Base-by-base conservation (phyloP, 2,329 filamentous ascomycete species). In the Xylariaceae sp. region DNA sequence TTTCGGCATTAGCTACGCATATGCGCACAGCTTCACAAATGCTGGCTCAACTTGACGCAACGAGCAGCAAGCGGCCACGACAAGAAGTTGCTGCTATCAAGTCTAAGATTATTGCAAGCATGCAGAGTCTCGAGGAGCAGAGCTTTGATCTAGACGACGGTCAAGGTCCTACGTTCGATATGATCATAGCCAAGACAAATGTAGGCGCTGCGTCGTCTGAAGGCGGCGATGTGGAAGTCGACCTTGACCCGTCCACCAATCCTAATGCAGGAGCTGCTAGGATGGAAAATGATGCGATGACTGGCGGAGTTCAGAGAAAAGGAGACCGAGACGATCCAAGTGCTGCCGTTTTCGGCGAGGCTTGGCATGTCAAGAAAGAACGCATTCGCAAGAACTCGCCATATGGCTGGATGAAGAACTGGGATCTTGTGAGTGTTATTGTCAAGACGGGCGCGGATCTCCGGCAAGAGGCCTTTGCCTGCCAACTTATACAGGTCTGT, bases 201-300 rank as follows among this genome's bases (percentile, higher is more conserved):
- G 75, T 77, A 7, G 64, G 66, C 16, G 55, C 65, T 3, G 52
- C 63, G 3, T 67, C 69, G 3, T 64, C 72, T 3, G 59, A 59
- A 36, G 54, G 68, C 18, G 15, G 33, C 13, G 59, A 61, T 12
- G 50, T 60, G 9, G 59, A 62, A 19, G 61, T 60, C n/a, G 54
- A 59, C 13, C 60, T 76, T 15, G 72, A 76, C 34, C 56, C 74
- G 13, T 67, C 66, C 19, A 72, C 83, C 44, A 87, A 86, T 52
- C 74, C 81, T 12, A 85, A 79, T 43, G 86, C 86, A 9, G 87
- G 87, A 43, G 81, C 85, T 39, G 87, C 87, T 41, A 78, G 87
- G 43, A 93, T 93, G 87, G 87, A 93, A 61, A 93, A 93, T 59
- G 87, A 93, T 60, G 78, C 89, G 63, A 91, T 89, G 68, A 93